Percentiles rank a stretch among this genome's conserved stretches.
These are phyloP conservation scores for Mercurialis annua DNA, from an alignment of 345 rosid genomes.

Conservation along the genomic window DNA sequence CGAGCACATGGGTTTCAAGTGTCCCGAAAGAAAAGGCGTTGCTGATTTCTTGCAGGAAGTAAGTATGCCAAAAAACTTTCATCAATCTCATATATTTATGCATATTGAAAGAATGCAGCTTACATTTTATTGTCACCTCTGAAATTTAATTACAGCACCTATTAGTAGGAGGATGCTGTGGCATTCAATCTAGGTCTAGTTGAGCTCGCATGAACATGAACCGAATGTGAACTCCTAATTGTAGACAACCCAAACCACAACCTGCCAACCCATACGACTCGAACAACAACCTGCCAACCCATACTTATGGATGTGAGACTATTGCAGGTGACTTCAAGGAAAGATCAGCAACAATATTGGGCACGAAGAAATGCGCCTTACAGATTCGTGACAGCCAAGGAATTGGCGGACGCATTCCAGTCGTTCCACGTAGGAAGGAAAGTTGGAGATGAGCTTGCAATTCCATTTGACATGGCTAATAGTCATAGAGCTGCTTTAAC, in stretches of 20 bases:
- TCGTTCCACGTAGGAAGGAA: slow-evolving; percentile 35
- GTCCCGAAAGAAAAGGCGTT: slow-evolving; percentile 64
- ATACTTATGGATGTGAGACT: neutral
- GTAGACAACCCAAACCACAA: too few species aligned
- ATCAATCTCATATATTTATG: neutral
- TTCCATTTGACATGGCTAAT: slow-evolving; percentile 36
- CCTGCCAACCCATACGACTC: too few species aligned
- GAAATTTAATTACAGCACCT: neutral
- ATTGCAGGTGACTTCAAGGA: slow-evolving; percentile 49
- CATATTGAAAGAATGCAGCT: neutral
- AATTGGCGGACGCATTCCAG: slow-evolving; percentile 37
- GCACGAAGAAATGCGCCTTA: slow-evolving; percentile 28
- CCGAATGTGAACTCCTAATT: too few species aligned
- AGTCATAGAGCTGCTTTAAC: slow-evolving; percentile 40
- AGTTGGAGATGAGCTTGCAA: slow-evolving; percentile 38
- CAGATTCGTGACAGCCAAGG: slow-evolving; percentile 43
- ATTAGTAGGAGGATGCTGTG: too few species aligned
- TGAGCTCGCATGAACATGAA: too few species aligned
- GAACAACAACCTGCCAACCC: too few species aligned
- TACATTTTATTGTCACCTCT: neutral
- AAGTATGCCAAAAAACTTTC: neutral
- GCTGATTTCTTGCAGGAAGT: slow-evolving; percentile 79
- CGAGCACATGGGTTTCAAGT: slow-evolving; percentile 59
- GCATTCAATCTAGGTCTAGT: too few species aligned
- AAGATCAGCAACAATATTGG: slow-evolving; percentile 74